Percentiles rank a stretch among this genome's conserved stretches.
Evolutionary conservation across 164 flowering plant genomes (phyloP).

Genomic region (Chimonanthus salicifolius): DNA sequence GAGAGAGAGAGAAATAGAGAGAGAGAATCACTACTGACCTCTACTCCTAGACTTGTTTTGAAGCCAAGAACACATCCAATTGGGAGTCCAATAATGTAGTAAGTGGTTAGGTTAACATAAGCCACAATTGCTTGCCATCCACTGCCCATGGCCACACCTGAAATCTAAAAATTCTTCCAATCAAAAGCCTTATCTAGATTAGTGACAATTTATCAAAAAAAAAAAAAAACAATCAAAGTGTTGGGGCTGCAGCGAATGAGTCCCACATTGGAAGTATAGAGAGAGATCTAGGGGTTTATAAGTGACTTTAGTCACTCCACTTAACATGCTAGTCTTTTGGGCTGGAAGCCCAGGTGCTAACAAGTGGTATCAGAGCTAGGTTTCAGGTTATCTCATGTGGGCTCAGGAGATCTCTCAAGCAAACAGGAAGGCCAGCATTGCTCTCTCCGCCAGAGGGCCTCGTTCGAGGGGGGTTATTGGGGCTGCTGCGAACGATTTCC

Average conservation of each 20-base stretch:
- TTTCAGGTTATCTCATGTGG: neutral
- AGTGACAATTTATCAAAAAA: neutral
- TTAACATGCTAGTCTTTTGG: neutral
- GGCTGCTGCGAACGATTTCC: too few species aligned
- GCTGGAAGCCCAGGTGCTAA: neutral
- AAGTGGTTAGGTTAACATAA: constrained; percentile 58
- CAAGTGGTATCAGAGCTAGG: neutral
- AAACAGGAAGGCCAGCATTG: too few species aligned
- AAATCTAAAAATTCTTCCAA: constrained; percentile 5
- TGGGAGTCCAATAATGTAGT: constrained; percentile 72
- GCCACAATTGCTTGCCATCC: constrained; percentile 87
- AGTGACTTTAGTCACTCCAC: neutral
- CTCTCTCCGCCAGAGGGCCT: too few species aligned
- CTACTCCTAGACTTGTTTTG: constrained; percentile 60
- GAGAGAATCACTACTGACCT: constrained; percentile 30
- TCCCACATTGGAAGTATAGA: neutral
- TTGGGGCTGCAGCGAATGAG: neutral
- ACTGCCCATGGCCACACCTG: constrained; percentile 76
- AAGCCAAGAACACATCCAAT: constrained; percentile 74
- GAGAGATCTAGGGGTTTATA: too few species aligned
- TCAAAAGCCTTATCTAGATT: neutral
- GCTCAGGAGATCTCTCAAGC: too few species aligned
- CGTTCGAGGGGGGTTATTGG: too few species aligned
- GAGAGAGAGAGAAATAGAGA: constrained; percentile 3
- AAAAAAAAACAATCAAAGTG: neutral